Percentiles rank a stretch among this genome's conserved stretches.
phyloP scores from a whole-genome alignment of 1,284 basidiomycete species.

The Cutaneotrichosporon dermatis region DNA sequence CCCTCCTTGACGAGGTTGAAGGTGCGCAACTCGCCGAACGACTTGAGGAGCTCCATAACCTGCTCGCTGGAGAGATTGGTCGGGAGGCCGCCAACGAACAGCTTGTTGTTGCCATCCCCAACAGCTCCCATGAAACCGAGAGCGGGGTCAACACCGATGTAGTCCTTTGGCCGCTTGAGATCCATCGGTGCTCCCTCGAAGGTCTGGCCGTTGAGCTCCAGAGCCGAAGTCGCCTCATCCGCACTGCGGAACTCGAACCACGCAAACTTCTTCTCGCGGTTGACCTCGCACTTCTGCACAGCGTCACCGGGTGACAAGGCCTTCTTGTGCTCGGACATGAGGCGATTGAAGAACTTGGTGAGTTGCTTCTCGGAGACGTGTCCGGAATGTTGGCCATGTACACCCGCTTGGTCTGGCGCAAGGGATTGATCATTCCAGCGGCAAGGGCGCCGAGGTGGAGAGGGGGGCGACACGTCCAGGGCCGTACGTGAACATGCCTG shows the following conservation, averaged over 20 bases:
- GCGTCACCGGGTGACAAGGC: slow-evolving; percentile 78
- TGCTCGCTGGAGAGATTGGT: slow-evolving; percentile 94
- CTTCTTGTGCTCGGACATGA: slow-evolving; percentile 88
- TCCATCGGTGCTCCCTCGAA: slow-evolving; percentile 61
- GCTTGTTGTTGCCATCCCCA: slow-evolving; percentile 94
- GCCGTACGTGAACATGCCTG: slow-evolving; percentile 47
- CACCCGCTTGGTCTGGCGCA: slow-evolving; percentile 86
- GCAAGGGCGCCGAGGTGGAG: slow-evolving; percentile 36
- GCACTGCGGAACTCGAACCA: slow-evolving; percentile 97
- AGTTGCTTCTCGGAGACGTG: slow-evolving; percentile 87
- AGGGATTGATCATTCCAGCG: slow-evolving; percentile 68
- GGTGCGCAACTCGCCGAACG: slow-evolving; percentile 92
- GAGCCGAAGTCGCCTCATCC: slow-evolving; percentile 91
- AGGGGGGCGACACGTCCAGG: slow-evolving; percentile 44
- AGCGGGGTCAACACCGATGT: slow-evolving; percentile 55
- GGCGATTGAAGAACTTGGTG: slow-evolving; percentile 86
- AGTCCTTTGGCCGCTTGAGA: slow-evolving; percentile 95
- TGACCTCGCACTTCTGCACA: slow-evolving; percentile 87
- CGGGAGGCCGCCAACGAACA: slow-evolving; percentile 94
- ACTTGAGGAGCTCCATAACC: slow-evolving; percentile 93
- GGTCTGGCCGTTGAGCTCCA: slow-evolving; percentile 88
- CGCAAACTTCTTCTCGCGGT: slow-evolving; percentile 96
- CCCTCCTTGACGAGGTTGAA: slow-evolving; percentile 95
- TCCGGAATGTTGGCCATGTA: slow-evolving; percentile 94
- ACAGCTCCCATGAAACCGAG: slow-evolving; percentile 94